Conservation (phyloP, 2,329 filamentous ascomycete genomes). For the Zasmidium cellare region DNA sequence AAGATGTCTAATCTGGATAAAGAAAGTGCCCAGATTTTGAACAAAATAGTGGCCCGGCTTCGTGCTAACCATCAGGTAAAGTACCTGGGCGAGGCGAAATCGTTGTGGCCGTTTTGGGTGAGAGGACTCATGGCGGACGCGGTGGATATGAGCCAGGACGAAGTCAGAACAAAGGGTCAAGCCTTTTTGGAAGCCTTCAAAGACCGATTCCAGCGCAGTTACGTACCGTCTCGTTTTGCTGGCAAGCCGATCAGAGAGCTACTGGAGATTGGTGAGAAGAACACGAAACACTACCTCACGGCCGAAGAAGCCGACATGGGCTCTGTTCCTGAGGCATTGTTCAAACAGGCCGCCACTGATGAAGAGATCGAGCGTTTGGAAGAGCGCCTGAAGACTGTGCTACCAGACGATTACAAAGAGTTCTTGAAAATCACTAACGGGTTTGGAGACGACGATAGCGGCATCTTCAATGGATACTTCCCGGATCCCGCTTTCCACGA, state of each 20-base stretch:
- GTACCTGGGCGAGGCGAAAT: conserved; percentile 2
- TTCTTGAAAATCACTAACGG: conserved; percentile 13
- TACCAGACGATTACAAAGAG: conserved; percentile 14
- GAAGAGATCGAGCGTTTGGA: conserved; percentile 8
- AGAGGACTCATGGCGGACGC: conserved; percentile 10
- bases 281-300: conserved; percentile 1
- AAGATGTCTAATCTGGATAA: conserved; percentile 1
- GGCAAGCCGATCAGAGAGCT: conserved; percentile 6
- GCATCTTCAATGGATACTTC: conserved; percentile 11
- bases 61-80: conserved; percentile 1
- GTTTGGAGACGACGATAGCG: conserved; percentile 1
- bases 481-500: not conserved
- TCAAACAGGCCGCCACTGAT: not conserved
- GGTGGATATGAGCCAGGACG: not conserved
- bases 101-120: conserved; percentile 10
- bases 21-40: conserved; percentile 5
- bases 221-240: not conserved
- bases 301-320: not conserved
- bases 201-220: not conserved
- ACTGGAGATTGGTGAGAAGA: conserved; percentile 7
- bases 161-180: not conserved
- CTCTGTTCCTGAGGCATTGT: not conserved
- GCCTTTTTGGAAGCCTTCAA: not conserved
- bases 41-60: conserved; percentile 3
- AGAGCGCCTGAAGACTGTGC: not conserved